Evolutionary conservation across 2,329 filamentous ascomycete species (phyloP).

Genomic region (Macrophomina tecta): DNA sequence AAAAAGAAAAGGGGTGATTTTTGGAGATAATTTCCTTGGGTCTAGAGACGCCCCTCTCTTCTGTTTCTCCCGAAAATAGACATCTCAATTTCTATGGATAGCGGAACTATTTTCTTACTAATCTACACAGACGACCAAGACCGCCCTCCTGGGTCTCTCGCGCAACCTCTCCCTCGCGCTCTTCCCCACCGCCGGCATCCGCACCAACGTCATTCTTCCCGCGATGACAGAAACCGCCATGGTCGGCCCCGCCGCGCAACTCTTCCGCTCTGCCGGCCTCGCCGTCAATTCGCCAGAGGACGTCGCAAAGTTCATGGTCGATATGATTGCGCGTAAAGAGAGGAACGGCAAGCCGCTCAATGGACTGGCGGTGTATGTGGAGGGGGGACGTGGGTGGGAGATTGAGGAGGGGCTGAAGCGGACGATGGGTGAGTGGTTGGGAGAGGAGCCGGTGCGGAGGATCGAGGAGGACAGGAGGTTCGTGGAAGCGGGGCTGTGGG

Average conservation of each 20-base stretch:
- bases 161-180: slow-evolving; percentile 35
- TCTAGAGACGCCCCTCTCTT: neutral
- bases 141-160: slow-evolving; percentile 35
- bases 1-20: too few relatives aligned
- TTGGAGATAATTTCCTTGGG: too few relatives aligned
- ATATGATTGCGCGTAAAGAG: neutral
- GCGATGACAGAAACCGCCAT: slow-evolving; percentile 22
- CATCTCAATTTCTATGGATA: too few relatives aligned
- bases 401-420: slow-evolving; percentile 12
- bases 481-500: neutral
- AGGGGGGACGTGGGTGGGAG: slow-evolving; percentile 20
- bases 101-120: too few relatives aligned
- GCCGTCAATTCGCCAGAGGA: slow-evolving; percentile 33
- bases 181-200: slow-evolving; percentile 33
- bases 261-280: slow-evolving; percentile 31
- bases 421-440: slow-evolving; percentile 19
- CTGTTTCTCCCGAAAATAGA: neutral
- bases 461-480: slow-evolving; percentile 29
- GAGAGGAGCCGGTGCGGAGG: slow-evolving; percentile 30
- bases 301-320: slow-evolving; percentile 34
- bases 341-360: neutral
- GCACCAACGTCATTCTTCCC: slow-evolving; percentile 12
- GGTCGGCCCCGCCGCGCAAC: slow-evolving; percentile 27
- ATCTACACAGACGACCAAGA: slow-evolving; percentile 32
- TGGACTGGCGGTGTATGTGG: slow-evolving; percentile 21